Evolutionary conservation across 2,329 filamentous ascomycete species (phyloP).

Genomic region (Ophioceras dolichostomum): DNA sequence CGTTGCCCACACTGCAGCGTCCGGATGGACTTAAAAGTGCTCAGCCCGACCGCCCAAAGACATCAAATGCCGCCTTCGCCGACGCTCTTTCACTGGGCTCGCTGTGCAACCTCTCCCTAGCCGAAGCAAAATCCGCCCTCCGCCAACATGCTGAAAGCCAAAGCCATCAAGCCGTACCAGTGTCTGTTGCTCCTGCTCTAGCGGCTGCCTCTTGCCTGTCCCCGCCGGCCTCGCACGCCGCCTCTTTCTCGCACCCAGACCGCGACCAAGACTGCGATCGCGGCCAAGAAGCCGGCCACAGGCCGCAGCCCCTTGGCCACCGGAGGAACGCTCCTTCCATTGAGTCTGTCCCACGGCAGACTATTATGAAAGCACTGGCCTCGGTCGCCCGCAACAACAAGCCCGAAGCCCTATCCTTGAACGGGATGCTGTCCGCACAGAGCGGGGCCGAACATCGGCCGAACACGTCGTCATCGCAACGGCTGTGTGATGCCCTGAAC

Average conservation of each 20-base stretch:
- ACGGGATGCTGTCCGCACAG: slow-evolving; percentile 43
- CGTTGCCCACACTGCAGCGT: slow-evolving; percentile 8
- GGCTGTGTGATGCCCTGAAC: slow-evolving; percentile 49
- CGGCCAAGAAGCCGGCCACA: too few relatives aligned
- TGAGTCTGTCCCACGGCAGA: slow-evolving; percentile 64
- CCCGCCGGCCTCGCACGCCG: neutral
- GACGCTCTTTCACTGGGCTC: slow-evolving; percentile 10
- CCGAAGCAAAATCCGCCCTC: slow-evolving; percentile 3
- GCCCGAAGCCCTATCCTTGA: slow-evolving; percentile 50
- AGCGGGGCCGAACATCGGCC: slow-evolving; percentile 22
- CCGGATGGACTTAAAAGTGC: slow-evolving; percentile 8
- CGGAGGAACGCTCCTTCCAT: slow-evolving; percentile 42
- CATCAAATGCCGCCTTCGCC: slow-evolving; percentile 11
- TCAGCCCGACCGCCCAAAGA: slow-evolving; percentile 11
- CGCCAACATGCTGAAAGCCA: slow-evolving; percentile 7
- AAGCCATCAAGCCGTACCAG: slow-evolving; percentile 9
- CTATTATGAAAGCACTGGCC: slow-evolving; percentile 69
- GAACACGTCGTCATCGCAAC: slow-evolving; percentile 39
- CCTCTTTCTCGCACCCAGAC: slow-evolving; percentile 3
- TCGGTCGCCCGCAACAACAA: slow-evolving; percentile 50
- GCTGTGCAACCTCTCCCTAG: slow-evolving; percentile 7
- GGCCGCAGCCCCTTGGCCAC: slow-evolving; percentile 17
- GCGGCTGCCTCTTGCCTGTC: slow-evolving; percentile 2
- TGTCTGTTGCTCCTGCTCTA: slow-evolving; percentile 11
- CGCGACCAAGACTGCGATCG: too few relatives aligned